These are phyloP conservation scores for Neurospora terricola DNA, from an alignment of 495 filamentous ascomycete genomes.

Conservation along the genomic window DNA sequence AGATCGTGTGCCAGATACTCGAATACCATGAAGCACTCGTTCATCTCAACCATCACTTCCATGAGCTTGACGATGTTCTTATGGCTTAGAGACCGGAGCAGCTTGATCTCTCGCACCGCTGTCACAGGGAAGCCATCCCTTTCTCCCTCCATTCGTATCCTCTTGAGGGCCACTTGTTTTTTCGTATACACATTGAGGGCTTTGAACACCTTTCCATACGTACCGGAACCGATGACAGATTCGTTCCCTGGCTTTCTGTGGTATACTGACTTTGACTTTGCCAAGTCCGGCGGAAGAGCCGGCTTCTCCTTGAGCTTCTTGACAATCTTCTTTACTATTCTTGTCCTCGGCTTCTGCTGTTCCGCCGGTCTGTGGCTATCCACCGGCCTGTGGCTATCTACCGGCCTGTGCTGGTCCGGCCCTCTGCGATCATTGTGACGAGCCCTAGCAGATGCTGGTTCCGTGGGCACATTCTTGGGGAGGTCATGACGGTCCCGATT, in stretches of 20 bases:
- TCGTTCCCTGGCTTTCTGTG: slow-evolving; percentile 89
- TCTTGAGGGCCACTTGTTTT: slow-evolving; percentile 84
- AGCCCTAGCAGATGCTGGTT: slow-evolving; percentile 41
- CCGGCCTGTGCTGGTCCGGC: slow-evolving; percentile 24
- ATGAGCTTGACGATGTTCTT: slow-evolving; percentile 77
- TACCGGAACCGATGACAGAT: slow-evolving; percentile 87
- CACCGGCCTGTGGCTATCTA: slow-evolving; percentile 21
- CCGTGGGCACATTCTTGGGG: slow-evolving; percentile 37
- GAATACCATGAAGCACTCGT: slow-evolving; percentile 99
- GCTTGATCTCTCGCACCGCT: slow-evolving; percentile 90
- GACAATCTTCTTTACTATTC: slow-evolving; percentile 56
- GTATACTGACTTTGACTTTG: slow-evolving; percentile 73
- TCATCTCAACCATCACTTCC: slow-evolving; percentile 97
- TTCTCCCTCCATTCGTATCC: slow-evolving; percentile 83
- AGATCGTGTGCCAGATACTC: slow-evolving; percentile 93
- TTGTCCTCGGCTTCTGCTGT: slow-evolving; percentile 36
- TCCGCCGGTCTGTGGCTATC: slow-evolving; percentile 24
- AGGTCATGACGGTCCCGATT: slow-evolving; percentile 34
- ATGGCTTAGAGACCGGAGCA: slow-evolving; percentile 89
- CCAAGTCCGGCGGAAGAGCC: slow-evolving; percentile 57
- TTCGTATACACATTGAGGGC: slow-evolving; percentile 93
- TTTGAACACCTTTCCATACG: slow-evolving; percentile 97
- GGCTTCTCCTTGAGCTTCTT: slow-evolving; percentile 65
- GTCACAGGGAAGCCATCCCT: slow-evolving; percentile 96
- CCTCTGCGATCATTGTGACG: slow-evolving; percentile 37